A percentile compares a stretch with the other conserved stretches of the same genome.
Evolutionary conservation across 179 eudicot genomes (phyloP).

Genomic region (Sideroxylon spinosum): DNA sequence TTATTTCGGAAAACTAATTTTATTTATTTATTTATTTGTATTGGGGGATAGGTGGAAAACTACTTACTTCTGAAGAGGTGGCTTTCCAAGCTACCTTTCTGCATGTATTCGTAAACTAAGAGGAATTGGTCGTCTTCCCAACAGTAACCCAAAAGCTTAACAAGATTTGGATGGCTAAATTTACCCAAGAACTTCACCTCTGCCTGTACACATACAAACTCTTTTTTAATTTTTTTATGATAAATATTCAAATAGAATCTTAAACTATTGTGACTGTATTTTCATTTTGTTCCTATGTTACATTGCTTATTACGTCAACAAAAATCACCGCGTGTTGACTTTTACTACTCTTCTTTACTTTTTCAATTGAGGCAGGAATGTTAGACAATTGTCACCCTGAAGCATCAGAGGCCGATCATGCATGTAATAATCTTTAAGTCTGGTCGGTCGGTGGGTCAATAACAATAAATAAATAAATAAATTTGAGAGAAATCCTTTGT

Average conservation of each 20-base stretch:
- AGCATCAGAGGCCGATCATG: too few species aligned
- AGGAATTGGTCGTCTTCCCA: constrained; percentile 80
- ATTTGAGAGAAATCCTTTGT: too few species aligned
- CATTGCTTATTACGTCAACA: too few species aligned
- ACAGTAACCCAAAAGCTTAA: constrained; percentile 76
- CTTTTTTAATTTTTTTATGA: background rate
- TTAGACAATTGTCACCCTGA: too few species aligned
- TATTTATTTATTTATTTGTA: too few species aligned
- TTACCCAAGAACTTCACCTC: constrained; percentile 28
- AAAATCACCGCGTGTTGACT: too few species aligned
- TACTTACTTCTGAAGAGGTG: constrained; percentile 74
- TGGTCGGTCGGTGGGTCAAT: too few species aligned
- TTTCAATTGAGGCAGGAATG: too few species aligned
- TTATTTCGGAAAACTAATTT: too few species aligned
- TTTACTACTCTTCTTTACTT: too few species aligned
- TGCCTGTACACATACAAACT: constrained; percentile 32
- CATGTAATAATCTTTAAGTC: too few species aligned
- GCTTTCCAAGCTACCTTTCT: constrained; percentile 70
- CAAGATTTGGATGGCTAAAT: constrained; percentile 86
- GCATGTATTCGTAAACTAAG: constrained; percentile 79
- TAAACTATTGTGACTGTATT: background rate
- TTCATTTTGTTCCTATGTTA: background rate
- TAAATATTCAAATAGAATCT: background rate
- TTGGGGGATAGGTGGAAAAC: background rate
- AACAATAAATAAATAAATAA: too few species aligned